phyloP scores from a whole-genome alignment of 1,139 yeast species.

The Chernovozyma sophiae-reginae region DNA sequence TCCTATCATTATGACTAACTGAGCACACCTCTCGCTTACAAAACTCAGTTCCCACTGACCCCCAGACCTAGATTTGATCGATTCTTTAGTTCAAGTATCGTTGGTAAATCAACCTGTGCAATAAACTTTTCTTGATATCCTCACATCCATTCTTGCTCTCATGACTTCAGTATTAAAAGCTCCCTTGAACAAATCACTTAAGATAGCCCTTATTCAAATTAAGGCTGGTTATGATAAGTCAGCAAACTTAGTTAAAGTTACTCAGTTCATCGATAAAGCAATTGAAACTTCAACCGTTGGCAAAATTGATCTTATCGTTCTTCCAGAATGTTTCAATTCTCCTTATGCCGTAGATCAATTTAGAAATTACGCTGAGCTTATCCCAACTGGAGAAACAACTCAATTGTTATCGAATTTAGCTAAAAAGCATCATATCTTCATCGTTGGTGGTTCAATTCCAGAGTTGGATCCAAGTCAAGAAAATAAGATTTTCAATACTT shows the following conservation, averaged over 20 bases:
- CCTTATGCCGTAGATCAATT: conserved; percentile 90
- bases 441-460: conserved; percentile 92
- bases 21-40: no score
- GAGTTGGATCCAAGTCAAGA: conserved; percentile 50
- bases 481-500: conserved; percentile 73
- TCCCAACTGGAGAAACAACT: conserved; percentile 71
- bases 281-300: conserved; percentile 36
- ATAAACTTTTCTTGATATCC: no score
- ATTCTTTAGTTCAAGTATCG: no score
- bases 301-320: conserved; percentile 56
- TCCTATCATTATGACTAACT: no score
- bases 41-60: no score
- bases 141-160: background rate
- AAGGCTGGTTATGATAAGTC: conserved; percentile 56
- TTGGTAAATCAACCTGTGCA: no score
- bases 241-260: conserved; percentile 54
- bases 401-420: conserved; percentile 61
- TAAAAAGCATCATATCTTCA: conserved; percentile 50
- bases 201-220: conserved; percentile 74
- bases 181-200: conserved; percentile 31
- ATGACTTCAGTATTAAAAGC: conserved; percentile 26
- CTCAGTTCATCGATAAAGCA: conserved; percentile 47
- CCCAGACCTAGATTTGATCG: no score
- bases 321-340: conserved; percentile 93
- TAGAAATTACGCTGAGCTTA: conserved; percentile 74